Evolutionary conservation across 1,284 basidiomycete genomes (phyloP).

Genomic region (Fomitopsis betulina): DNA sequence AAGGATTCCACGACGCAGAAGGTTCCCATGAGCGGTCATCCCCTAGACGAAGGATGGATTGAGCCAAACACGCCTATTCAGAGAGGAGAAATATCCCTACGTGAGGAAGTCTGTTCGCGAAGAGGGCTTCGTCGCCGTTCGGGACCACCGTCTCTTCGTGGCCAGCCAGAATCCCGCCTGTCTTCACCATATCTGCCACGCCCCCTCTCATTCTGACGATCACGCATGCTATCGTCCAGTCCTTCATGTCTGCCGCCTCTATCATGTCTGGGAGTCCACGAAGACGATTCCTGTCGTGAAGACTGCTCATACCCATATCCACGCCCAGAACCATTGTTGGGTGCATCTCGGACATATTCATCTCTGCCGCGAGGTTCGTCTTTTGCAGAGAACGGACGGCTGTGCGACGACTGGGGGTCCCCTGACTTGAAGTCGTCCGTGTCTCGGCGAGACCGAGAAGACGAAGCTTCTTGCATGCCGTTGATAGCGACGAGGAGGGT

Average conservation of each 20-base stretch:
- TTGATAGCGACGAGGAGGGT: conserved; percentile 29
- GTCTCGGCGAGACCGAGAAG: conserved; percentile 45
- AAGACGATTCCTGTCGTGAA: conserved; percentile 34
- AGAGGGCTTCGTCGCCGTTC: conserved; percentile 31
- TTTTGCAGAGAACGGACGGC: conserved; percentile 42
- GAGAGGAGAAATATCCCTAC: conserved; percentile 6
- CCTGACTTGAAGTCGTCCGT: conserved; percentile 46
- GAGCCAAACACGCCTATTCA: neutral
- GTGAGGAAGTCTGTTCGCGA: conserved; percentile 22
- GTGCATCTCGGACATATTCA: conserved; percentile 34
- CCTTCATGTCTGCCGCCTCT: conserved; percentile 39
- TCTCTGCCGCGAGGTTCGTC: conserved; percentile 48
- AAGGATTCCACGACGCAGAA: conserved; percentile 30
- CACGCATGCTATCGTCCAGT: conserved; percentile 34
- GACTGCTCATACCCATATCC: conserved; percentile 43
- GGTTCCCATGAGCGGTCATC: conserved; percentile 34
- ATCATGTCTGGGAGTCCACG: conserved; percentile 32
- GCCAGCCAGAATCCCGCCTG: conserved; percentile 16
- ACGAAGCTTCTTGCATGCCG: conserved; percentile 45
- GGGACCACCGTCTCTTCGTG: conserved; percentile 14
- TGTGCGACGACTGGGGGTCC: conserved; percentile 36
- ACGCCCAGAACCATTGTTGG: conserved; percentile 29
- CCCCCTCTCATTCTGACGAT: conserved; percentile 14
- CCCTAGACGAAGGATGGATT: conserved; percentile 1
- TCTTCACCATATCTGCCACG: conserved; percentile 16